These are phyloP conservation scores for Penicillium sp. DNA, from an alignment of 2,329 filamentous ascomycete genomes.

Conservation along the genomic window DNA sequence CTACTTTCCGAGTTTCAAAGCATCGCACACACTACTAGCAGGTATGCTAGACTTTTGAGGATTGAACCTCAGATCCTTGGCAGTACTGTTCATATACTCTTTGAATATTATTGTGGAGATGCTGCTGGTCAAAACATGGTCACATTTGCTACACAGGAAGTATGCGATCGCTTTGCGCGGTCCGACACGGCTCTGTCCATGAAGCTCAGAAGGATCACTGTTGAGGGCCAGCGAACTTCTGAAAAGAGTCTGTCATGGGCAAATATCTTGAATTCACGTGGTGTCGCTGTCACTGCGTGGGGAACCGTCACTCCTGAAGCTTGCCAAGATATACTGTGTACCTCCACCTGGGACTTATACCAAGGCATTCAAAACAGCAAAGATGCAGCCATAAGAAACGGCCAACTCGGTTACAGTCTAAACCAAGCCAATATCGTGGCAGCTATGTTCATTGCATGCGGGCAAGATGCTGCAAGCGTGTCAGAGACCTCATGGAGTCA, in stretches of 20 bases:
- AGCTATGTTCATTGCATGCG: background rate
- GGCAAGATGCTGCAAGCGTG: background rate
- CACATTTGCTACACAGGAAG: constrained; percentile 30
- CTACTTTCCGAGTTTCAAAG: background rate
- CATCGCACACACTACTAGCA: background rate
- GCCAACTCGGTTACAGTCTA: background rate
- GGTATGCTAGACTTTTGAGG: background rate
- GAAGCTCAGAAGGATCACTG: background rate
- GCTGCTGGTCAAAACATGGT: constrained; percentile 35
- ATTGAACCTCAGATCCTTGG: background rate
- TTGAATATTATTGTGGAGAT: constrained; percentile 28
- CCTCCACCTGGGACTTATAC: background rate
- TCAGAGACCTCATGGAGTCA: background rate
- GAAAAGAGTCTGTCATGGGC: background rate
- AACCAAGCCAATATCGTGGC: background rate
- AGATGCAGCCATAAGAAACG: background rate
- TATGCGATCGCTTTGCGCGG: constrained; percentile 22
- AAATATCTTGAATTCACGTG: background rate
- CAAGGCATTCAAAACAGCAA: background rate
- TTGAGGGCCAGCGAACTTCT: background rate
- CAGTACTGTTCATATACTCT: constrained; percentile 19
- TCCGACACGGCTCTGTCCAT: background rate
- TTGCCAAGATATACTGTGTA: background rate
- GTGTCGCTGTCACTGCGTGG: background rate
- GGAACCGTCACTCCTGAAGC: background rate